Base-by-base conservation (phyloP, 73 alveolate species). In the Uronychia binucleata region DNA sequence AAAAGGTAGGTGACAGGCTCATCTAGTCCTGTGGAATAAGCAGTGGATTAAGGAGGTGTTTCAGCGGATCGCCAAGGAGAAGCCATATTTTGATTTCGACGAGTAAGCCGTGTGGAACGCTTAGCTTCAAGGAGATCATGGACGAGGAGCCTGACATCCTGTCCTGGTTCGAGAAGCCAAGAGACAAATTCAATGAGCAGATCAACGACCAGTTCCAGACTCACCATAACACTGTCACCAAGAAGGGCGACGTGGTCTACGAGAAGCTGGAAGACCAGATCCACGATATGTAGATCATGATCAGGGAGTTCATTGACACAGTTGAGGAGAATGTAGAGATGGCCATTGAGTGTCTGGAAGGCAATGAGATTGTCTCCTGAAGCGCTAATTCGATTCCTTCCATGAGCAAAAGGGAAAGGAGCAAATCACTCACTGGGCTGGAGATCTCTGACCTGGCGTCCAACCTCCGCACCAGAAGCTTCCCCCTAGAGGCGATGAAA, bases 81-180 rank as follows among this genome's bases (percentile, higher is more conserved):
- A 86, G 46, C 78, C 57, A 14, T 75, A 79, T 59, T 90, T 90
- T 60, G 86, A 86, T 57, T 77, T 77, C 26, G 75, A 85, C 25
- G 93, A 90, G 67, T 46, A 46, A 46, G n/a, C 67, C 19, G 19
- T 46, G 67, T 19, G n/a, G 5, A 5, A 46, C 19, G 5, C 19
- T 19, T 46, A 46, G 67, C 77, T 90, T 80, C 60, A 86, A 58
- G 46, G 59, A 79, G 57, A 86, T 75, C 26, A 88, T 90, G 88
- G 46, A 31, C 28, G 80, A 30, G n/a, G 59, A 90, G 75, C 96
- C 96, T 33, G 93, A 86, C 34, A 58, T 90, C 75, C 86, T 90
- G 31, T 79, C 88, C n/a, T 90, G 96, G 96, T 88, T 90, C 35
- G 60, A 88, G 30, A 90, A 90, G 80, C 96, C 93, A 11, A 84